phyloP scores from a whole-genome alignment of 1,284 basidiomycete species.

The Fomitopsis palustris region DNA sequence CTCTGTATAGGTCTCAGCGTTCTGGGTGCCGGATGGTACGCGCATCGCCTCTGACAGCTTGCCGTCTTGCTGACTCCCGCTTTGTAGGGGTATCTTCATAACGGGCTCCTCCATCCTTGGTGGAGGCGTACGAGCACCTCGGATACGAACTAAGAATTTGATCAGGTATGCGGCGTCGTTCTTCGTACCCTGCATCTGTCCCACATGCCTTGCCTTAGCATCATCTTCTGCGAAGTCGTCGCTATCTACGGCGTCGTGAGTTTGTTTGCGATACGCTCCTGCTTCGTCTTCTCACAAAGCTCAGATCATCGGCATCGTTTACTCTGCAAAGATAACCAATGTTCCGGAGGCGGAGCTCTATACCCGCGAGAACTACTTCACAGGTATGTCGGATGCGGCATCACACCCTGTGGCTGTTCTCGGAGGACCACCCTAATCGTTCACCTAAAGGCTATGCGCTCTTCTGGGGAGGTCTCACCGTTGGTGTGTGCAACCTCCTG shows the following conservation, averaged over 20 bases:
- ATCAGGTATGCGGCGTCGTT: slow-evolving; percentile 64
- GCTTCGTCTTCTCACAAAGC: neutral
- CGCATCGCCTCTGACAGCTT: slow-evolving; percentile 14
- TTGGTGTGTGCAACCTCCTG: slow-evolving; percentile 89
- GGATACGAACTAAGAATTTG: slow-evolving; percentile 97
- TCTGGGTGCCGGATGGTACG: slow-evolving; percentile 92
- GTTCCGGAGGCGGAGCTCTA: slow-evolving; percentile 67
- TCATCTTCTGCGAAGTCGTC: slow-evolving; percentile 99
- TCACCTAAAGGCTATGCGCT: slow-evolving; percentile 70
- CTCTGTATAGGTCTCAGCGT: slow-evolving; percentile 94
- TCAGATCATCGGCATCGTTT: slow-evolving; percentile 93
- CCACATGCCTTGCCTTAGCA: slow-evolving; percentile 46
- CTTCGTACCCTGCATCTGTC: neutral
- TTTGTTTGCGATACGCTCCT: slow-evolving; percentile 15
- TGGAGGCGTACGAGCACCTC: slow-evolving; percentile 90
- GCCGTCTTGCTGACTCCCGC: neutral
- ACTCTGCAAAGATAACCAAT: slow-evolving; percentile 72
- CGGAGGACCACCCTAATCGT: neutral
- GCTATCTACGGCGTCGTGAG: slow-evolving; percentile 93
- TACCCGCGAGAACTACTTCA: slow-evolving; percentile 86
- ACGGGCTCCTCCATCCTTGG: slow-evolving; percentile 95
- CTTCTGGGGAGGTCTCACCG: slow-evolving; percentile 94
- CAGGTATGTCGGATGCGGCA: slow-evolving; percentile 48
- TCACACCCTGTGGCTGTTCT: neutral
- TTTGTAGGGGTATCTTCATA: slow-evolving; percentile 91